These are phyloP conservation scores for Rhizopogon roseolus DNA, from an alignment of 768 basidiomycete genomes.

Conservation along the genomic window DNA sequence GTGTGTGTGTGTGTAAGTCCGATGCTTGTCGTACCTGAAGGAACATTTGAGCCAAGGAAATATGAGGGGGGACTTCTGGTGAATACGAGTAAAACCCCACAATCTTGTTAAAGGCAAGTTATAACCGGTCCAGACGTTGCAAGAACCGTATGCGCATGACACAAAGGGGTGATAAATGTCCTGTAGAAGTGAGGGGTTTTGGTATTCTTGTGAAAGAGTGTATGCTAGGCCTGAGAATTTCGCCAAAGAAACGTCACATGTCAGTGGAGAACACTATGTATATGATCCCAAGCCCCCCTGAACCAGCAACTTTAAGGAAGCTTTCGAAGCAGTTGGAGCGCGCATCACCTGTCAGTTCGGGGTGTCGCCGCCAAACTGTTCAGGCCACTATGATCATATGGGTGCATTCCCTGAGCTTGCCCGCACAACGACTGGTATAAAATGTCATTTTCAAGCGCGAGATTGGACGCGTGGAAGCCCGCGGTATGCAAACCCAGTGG, in stretches of 20 bases:
- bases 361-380: background rate
- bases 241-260: slow-evolving; percentile 1
- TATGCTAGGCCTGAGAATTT: background rate
- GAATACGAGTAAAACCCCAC: too few species aligned
- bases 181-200: background rate
- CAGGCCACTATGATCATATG: too few species aligned
- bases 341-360: background rate
- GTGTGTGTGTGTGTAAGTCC: background rate
- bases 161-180: background rate
- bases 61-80: background rate
- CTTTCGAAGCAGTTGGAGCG: too few species aligned
- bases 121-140: background rate
- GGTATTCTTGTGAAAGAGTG: background rate
- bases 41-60: background rate
- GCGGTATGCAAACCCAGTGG: too few species aligned
- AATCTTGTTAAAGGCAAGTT: too few species aligned
- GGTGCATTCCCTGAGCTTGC: too few species aligned
- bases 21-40: background rate
- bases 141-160: background rate
- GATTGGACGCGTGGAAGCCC: too few species aligned
- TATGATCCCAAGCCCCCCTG: background rate
- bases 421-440: too few species aligned
- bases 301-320: too few species aligned
- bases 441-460: too few species aligned
- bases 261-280: background rate